These are phyloP conservation scores for Cercospora sesami DNA, from an alignment of 2,329 filamentous ascomycete genomes.

Conservation along the genomic window DNA sequence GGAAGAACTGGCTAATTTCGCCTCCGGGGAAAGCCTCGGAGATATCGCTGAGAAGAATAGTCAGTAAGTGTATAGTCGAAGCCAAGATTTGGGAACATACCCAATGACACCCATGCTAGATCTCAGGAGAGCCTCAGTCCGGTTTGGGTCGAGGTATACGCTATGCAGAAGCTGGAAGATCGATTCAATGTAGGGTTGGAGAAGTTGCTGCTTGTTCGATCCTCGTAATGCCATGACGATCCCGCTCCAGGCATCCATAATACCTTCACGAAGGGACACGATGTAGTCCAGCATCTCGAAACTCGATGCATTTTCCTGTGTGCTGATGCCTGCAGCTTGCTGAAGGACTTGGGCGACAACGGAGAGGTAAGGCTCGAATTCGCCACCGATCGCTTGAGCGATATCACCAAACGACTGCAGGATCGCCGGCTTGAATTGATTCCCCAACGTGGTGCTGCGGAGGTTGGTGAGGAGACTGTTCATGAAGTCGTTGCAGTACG, in stretches of 20 bases:
- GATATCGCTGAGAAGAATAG: conserved; percentile 66
- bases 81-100: conserved; percentile 54
- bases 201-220: conserved; percentile 69
- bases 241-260: conserved; percentile 98
- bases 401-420: conserved; percentile 98
- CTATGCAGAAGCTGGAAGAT: conserved; percentile 85
- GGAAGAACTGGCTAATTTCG: conserved; percentile 80
- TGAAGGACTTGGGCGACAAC: conserved; percentile 93
- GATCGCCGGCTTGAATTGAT: conserved; percentile 97
- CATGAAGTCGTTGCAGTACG: conserved; percentile 97
- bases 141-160: conserved; percentile 78
- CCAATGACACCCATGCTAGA: conserved; percentile 97
- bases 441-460: conserved; percentile 79
- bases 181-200: conserved; percentile 75
- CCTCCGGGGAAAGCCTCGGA: conserved; percentile 91
- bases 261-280: conserved; percentile 89
- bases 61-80: conserved; percentile 40
- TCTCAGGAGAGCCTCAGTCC: conserved; percentile 86
- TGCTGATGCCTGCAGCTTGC: conserved; percentile 82
- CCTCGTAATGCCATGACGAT: conserved; percentile 92
- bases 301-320: conserved; percentile 56
- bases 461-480: conserved; percentile 94
- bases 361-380: conserved; percentile 89
- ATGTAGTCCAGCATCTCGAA: conserved; percentile 98
- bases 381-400: conserved; percentile 85